Percentiles rank a stretch among this genome's conserved stretches.
Evolutionary conservation across 768 basidiomycete species (phyloP).

Genomic region (Macrolepiota dolichaula): DNA sequence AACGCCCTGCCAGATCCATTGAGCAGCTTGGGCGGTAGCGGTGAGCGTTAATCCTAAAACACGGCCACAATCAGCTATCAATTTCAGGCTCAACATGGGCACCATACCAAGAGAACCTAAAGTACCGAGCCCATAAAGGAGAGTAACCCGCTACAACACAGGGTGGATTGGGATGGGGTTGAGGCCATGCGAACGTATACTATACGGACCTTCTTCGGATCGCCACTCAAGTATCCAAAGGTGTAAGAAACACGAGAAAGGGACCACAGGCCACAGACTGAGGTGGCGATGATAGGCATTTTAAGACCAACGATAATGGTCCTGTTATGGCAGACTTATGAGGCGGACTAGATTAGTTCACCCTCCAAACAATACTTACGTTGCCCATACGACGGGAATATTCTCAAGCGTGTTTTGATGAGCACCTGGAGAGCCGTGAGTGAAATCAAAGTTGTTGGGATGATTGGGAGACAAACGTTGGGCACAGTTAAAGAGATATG

Average conservation of each 20-base stretch:
- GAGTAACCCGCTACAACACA: slow-evolving; percentile 15
- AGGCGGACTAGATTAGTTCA: not conserved
- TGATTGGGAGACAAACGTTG: slow-evolving; percentile 50
- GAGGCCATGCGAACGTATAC: not conserved
- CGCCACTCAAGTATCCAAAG: slow-evolving; percentile 40
- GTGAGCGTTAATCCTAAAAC: slow-evolving; percentile 7
- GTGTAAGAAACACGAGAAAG: slow-evolving; percentile 42
- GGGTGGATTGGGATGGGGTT: not conserved
- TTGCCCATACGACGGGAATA: slow-evolving; percentile 39
- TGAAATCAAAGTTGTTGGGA: not conserved
- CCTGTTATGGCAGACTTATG: slow-evolving; percentile 18
- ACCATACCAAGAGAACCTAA: slow-evolving; percentile 16
- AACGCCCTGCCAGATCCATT: slow-evolving; percentile 13
- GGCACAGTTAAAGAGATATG: slow-evolving; percentile 64
- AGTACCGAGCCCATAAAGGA: slow-evolving; percentile 14
- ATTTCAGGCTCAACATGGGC: not conserved
- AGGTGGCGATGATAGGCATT: slow-evolving; percentile 37
- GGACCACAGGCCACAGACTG: slow-evolving; percentile 36
- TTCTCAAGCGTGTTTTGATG: slow-evolving; percentile 66
- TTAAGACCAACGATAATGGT: slow-evolving; percentile 38
- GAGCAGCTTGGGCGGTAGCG: slow-evolving; percentile 4
- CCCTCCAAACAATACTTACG: slow-evolving; percentile 28
- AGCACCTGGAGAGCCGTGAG: slow-evolving; percentile 40
- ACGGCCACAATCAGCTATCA: not conserved
- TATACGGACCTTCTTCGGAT: slow-evolving; percentile 35